Evolutionary conservation across 306 rosid species (phyloP), one percentile per base, ranked within the genome.

Genomic region (Quercus wislizeni): DNA sequence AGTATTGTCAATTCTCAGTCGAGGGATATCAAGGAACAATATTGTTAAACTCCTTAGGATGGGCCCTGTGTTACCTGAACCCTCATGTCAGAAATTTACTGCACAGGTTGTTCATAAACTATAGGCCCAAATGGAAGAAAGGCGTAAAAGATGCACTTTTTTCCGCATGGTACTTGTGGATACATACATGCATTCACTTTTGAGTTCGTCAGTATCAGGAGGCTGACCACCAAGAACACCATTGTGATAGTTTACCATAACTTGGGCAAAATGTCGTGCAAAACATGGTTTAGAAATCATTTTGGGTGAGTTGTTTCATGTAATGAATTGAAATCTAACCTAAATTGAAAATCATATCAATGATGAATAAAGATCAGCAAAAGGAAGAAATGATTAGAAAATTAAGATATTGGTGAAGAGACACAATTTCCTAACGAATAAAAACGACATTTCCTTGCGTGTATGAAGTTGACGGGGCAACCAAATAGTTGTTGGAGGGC

Each of bases 391-490:
- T 74, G 54, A 84, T 87, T 78, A 68, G 35, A 73, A 54, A 81
- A 69, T 49, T 4, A 52, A 52, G 54, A 38, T 69, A 82, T 84
- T 76, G 91, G 96, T 88, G 88, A 72, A 79, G 84, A 78, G 83
- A 81, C 82, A 51, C 85, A 28, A 74, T 89, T 90, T 57, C 46
- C 51, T 68, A 79, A 74, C 72, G 83, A 78, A 82, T 71, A 79
- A 70, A 56, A 71, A 75, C 55, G 81, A 85, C 84, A 74, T 85
- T 70, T 33, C 69, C 59, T 71, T 80, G 79, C 88, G 56, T 76
- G 82, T 69, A 61, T 51, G 93, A 91, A 85, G 83, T 83, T 77
- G 98, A 95, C 91, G 71, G 49, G 55, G 58, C 89, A 95, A 84
- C 99, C 69, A 68, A 84, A 75, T 78, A 76, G 92, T 85, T 76